A percentile compares a stretch with the other conserved stretches of the same genome.
Conservation (phyloP, 192 early-diverging fungal genomes). For the Umbelopsis vinacea region DNA sequence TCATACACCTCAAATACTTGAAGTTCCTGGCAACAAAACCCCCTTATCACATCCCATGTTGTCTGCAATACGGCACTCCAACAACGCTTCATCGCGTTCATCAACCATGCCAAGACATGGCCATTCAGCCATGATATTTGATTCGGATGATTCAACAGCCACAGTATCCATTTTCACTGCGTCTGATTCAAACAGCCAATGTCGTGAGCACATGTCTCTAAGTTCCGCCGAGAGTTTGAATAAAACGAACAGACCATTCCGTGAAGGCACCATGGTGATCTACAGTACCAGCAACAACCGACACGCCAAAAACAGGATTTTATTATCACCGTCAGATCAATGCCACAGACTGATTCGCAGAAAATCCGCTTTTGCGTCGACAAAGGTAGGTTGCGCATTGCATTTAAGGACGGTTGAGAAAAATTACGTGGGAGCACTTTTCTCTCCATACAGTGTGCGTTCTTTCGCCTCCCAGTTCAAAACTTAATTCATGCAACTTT, state of each 20-base stretch:
- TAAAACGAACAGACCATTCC: not conserved
- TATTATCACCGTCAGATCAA: not conserved
- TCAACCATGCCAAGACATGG: not conserved
- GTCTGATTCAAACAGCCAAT: not conserved
- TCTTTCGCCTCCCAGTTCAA: not conserved
- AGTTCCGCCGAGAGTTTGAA: not conserved
- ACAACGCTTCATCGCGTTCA: not conserved
- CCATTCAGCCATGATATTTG: not conserved
- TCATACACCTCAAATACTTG: not conserved
- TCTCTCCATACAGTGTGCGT: not conserved
- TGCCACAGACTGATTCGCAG: not conserved
- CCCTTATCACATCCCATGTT: not conserved
- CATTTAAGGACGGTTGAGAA: not conserved
- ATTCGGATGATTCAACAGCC: not conserved
- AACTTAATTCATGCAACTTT: not conserved
- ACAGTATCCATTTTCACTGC: conserved; percentile 10
- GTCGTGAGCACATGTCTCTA: not conserved
- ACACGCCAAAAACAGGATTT: not conserved
- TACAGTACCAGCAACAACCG: not conserved
- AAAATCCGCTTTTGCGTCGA: conserved; percentile 11
- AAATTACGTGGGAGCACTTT: too few species aligned
- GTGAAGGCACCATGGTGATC: conserved; percentile 15
- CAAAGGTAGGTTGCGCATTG: not conserved
- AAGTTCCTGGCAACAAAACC: not conserved
- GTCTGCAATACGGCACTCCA: conserved; percentile 5